Conservation (phyloP, 371 early-diverging fungal genomes). For the Zancudomyces culisetae region DNA sequence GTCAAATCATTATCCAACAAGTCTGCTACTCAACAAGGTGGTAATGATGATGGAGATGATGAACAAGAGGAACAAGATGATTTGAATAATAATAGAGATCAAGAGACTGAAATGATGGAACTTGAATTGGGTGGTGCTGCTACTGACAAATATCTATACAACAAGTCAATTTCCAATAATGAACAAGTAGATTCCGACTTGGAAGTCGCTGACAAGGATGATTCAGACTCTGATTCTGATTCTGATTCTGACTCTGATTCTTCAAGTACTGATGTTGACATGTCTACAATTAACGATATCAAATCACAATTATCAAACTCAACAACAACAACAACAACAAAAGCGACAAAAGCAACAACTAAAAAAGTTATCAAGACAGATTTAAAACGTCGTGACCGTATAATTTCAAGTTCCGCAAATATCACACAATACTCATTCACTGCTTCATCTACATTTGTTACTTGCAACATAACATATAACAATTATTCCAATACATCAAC, state of each 20-base stretch:
- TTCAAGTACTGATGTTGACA: constrained; percentile 6
- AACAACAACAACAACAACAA: background rate
- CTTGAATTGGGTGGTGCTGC: constrained; percentile 36
- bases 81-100: background rate
- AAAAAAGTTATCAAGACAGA: constrained; percentile 1
- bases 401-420: no score
- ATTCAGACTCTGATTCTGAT: constrained; percentile 25
- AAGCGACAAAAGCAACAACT: background rate
- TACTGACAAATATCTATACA: no score
- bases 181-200: constrained; percentile 19
- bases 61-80: constrained; percentile 27
- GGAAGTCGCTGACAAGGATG: no score
- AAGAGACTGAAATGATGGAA: constrained; percentile 7
- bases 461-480: constrained; percentile 9
- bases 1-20: constrained; percentile 26
- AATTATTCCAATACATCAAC: no score
- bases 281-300: background rate
- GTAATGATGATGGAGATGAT: constrained; percentile 52
- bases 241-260: constrained; percentile 18
- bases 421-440: no score
- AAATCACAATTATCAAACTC: background rate
- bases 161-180: no score
- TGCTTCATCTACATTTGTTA: no score
- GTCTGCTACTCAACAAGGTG: constrained; percentile 49
- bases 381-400: background rate